Evolutionary conservation across 2,329 filamentous ascomycete species (phyloP), one percentile per base, ranked within the genome.

Genomic region (Albifimbria verrucaria): DNA sequence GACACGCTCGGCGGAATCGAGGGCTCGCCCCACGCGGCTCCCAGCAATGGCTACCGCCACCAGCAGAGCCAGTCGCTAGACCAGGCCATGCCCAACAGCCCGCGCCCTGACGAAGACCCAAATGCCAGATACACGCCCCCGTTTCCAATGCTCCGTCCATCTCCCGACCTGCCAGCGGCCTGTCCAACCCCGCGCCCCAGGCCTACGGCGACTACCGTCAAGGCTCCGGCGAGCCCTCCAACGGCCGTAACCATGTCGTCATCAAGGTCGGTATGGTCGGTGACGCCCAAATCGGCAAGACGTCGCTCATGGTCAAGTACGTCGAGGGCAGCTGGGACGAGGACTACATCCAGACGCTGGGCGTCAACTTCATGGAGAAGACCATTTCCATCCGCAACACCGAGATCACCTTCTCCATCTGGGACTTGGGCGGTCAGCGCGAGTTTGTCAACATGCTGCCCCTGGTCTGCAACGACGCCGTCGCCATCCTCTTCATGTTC

Each of bases 281-380:
- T 46, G 94, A 99, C 75, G 94, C 94, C 53, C 94, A 99, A 74
- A 99, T 99, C 63, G 94, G 94, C 68, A 99, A 99, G 82, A 99
- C 94, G 18, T 97, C 92, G 59, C 76, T 99, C 68, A 99, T 99
- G 94, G 94, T 99, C 67, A 99, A 99, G 73, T 99, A 99, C 68
- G 94, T 99, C 52, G 94, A 99, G 75, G 94, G 94, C 55, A 97
- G 92, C 73, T 99, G 94, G 92, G 94, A 99, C 72, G 94, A 99
- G 75, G 94, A 99, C 71, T 99, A 99, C 73, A 99, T 99, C 66
- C 94, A 99, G 75, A 99, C 94, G 21, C 77, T 99, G 44, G 94
- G 94, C 61, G 94, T 99, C 73, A 99, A 99, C 73, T 99, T 99
- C 74, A 99, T 99, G 94, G 94, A 99, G 73, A 99, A 99, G 81